Evolutionary conservation across 2,329 filamentous ascomycete genomes (phyloP), one percentile per base, ranked within the genome.

Genomic region (Knufia petricola): DNA sequence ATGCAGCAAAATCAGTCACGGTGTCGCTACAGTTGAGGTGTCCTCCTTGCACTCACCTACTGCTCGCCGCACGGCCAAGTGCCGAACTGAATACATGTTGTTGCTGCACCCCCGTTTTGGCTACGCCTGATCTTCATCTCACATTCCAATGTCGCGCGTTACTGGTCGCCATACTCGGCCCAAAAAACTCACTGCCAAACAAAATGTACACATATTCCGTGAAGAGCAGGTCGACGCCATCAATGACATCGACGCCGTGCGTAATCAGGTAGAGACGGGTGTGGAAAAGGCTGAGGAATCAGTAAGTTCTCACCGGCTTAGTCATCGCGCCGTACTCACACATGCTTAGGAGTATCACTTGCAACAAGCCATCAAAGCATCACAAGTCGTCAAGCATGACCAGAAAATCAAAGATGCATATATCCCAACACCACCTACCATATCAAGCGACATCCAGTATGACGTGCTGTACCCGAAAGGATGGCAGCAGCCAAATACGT

Each of bases 261-360:
- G 84, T 59, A 84, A 84, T 65, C 87, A 83, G 63, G 87, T 95
- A 65, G 88, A 92, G 65, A 95, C 89, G 58, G 92, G 92, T 69
- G 92, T 98, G 61, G 92, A 98, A 70, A 89, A 94, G 66, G 86
- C 82, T 57, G 92, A 98, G 71, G 89, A 96, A 79, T 90, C 90
- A 73, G 92, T 95, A 70, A 81, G 88, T 38, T 20, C 32, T 43
- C 46, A 51, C 44, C 48, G 54, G 50, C 48, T 52, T 55, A 55
- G 50, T 54, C 51, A 32, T 48, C 48, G 34, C 28, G 7, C 28
- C 45, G 36, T 28, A 51, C 61, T 60, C 41, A 61, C 55, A 19
- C 32, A 26, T 36, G 45, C 47, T 41, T 54, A 95, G 89, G 89
- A 95, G 83, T 88, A 87, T 72, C 89, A 95, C 82, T 75, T 95